Base-by-base conservation (phyloP, 345 rosid species). In the Populus simonii region DNA sequence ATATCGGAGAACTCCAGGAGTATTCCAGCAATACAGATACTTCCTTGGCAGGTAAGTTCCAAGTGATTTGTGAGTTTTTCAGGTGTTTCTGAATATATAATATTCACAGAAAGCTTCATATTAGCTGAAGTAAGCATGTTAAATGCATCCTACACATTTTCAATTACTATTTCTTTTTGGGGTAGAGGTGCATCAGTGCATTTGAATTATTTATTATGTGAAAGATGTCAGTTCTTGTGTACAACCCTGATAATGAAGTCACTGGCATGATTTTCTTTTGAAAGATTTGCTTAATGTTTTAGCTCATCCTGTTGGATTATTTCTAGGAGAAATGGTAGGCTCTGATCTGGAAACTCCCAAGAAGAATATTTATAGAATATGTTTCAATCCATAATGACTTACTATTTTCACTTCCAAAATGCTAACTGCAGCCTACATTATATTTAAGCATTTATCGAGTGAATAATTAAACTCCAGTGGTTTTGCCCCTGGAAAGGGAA, bases 11-110 rank as follows among this genome's bases (percentile, higher is more conserved):
- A 91, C 97, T 43, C 96, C 98, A 1, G 89, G 91, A 45, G 72
- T 87, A 75, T 83, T 85, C 74, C 66, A 29, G 71, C 99, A 96
- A 77, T 96, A 91, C 80, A 89, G 84, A 86, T 92, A 90, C 84
- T 93, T 85, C 83, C 91, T 96, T 47, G 97, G 97, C 76, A 93
- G 99, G 99, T 91, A 85, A 69, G 41, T 39, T n/a, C 59, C 62
- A 18, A 45, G 69, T 41, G 57, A 75, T 16, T 47, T n/a, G 33
- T 27, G 43, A 41, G 27, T 38, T 36, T 20, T 35, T 76, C 29
- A 66, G 73, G 9, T 68, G 74, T 67, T 57, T 53, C 38, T 53
- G 12, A 68, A 10, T 36, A 17, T 5, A 7, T 33, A 36, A 36
- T 68, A 49, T 12, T 41, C 18, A 2, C 53, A 45, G 29, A 45